Percentiles rank a stretch among this genome's conserved stretches.
Conservation (phyloP, 306 rosid species). For the Comarum palustre region DNA sequence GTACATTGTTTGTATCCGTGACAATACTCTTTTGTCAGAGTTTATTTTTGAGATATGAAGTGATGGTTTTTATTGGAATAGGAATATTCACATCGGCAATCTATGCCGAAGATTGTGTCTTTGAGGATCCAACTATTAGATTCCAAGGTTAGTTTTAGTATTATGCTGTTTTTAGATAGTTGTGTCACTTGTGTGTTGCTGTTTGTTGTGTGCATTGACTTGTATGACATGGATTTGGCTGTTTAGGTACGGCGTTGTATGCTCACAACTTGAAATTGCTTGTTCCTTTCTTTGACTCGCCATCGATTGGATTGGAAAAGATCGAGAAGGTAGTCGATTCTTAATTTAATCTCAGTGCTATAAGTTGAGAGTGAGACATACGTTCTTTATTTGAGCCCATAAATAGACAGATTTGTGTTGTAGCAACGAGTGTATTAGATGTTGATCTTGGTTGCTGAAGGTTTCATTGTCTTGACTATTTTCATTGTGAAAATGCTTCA, state of each 20-base stretch:
- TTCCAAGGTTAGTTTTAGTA: conserved; percentile 57
- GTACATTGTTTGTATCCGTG: conserved; percentile 18
- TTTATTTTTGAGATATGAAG: not conserved
- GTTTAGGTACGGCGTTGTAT: conserved; percentile 77
- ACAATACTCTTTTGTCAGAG: not conserved
- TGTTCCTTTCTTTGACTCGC: conserved; percentile 77
- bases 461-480: not conserved
- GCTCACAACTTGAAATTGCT: conserved; percentile 91
- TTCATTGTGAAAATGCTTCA: not conserved
- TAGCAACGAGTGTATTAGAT: not conserved
- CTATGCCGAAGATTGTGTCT: conserved; percentile 63
- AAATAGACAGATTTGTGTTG: not conserved
- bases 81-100: conserved; percentile 72
- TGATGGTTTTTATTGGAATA: conserved; percentile 28
- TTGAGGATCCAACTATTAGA: conserved; percentile 86
- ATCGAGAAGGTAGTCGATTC: conserved; percentile 61
- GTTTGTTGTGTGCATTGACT: conserved; percentile 18
- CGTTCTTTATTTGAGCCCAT: not conserved
- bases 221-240: not conserved
- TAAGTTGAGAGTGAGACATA: not conserved
- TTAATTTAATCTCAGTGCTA: conserved; percentile 25
- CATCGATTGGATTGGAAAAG: conserved; percentile 61
- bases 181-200: not conserved
- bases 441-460: not conserved
- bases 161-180: not conserved